A percentile compares a stretch with the other conserved stretches of the same genome.
These are phyloP conservation scores for Daldinia sp. DNA, from an alignment of 2,329 filamentous ascomycete genomes.

Conservation along the genomic window DNA sequence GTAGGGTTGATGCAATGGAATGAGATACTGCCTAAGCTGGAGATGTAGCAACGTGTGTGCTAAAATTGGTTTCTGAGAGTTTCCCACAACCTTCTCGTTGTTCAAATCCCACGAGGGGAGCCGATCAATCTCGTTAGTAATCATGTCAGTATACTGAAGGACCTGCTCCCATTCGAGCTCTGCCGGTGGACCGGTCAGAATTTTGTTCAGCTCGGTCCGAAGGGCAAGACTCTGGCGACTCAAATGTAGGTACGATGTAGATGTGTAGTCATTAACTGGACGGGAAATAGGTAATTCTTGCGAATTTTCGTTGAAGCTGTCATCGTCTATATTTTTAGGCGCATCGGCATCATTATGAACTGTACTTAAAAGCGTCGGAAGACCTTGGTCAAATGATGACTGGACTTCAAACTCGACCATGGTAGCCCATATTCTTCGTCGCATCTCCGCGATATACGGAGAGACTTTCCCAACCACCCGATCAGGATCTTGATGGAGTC, in stretches of 20 bases:
- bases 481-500: slow-evolving; percentile 70
- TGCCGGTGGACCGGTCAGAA: slow-evolving; percentile 66
- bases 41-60: slow-evolving; percentile 71
- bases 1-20: slow-evolving; percentile 71
- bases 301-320: slow-evolving; percentile 67
- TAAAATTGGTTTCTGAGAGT: slow-evolving; percentile 66
- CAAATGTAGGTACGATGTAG: slow-evolving; percentile 69
- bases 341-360: slow-evolving; percentile 67
- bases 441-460: slow-evolving; percentile 72
- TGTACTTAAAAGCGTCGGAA: slow-evolving; percentile 69
- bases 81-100: slow-evolving; percentile 54
- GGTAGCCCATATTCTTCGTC: slow-evolving; percentile 70
- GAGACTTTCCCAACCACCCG: slow-evolving; percentile 67
- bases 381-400: slow-evolving; percentile 70
- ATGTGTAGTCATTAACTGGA: slow-evolving; percentile 66
- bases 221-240: slow-evolving; percentile 67
- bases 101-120: slow-evolving; percentile 67
- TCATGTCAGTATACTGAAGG: slow-evolving; percentile 70
- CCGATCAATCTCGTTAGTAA: slow-evolving; percentile 71
- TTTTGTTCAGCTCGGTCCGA: slow-evolving; percentile 67
- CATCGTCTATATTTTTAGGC: slow-evolving; percentile 69
- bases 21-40: slow-evolving; percentile 71
- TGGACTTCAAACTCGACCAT: slow-evolving; percentile 73
- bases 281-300: slow-evolving; percentile 64
- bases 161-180: slow-evolving; percentile 72